Evolutionary conservation across 1,284 basidiomycete species (phyloP).

Genomic region (Lignosus rhinocerotis): DNA sequence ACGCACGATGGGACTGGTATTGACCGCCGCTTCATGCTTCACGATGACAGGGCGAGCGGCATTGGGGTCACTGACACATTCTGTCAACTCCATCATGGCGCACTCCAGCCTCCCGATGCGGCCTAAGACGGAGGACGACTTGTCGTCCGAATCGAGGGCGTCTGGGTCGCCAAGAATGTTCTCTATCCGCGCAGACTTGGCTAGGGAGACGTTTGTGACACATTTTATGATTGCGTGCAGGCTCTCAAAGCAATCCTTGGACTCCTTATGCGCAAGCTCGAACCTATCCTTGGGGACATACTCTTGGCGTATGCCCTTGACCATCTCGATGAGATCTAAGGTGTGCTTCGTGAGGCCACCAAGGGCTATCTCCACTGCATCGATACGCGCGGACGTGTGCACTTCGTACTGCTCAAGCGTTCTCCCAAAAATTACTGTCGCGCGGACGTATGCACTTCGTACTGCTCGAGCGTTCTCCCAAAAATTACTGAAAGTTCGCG

Average conservation of each 20-base stretch:
- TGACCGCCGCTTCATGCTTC: slow-evolving; percentile 17
- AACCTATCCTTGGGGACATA: slow-evolving; percentile 3
- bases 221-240: slow-evolving; percentile 4
- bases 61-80: slow-evolving; percentile 19
- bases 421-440: not conserved
- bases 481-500: slow-evolving; percentile 7
- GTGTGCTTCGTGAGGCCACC: slow-evolving; percentile 6
- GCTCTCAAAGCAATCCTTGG: slow-evolving; percentile 4
- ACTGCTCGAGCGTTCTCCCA: not conserved
- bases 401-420: slow-evolving; percentile 1
- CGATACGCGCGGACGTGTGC: slow-evolving; percentile 1
- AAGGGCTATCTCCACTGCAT: slow-evolving; percentile 12
- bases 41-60: slow-evolving; percentile 14
- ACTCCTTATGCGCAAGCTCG: slow-evolving; percentile 6
- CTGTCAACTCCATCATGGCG: slow-evolving; percentile 12
- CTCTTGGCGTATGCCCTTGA: slow-evolving; percentile 6
- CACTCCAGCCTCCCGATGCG: slow-evolving; percentile 16
- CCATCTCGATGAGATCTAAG: slow-evolving; percentile 2
- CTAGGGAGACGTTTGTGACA: not conserved
- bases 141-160: not conserved
- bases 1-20: slow-evolving; percentile 8
- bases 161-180: slow-evolving; percentile 5
- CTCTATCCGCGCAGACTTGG: slow-evolving; percentile 5
- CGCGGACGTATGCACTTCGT: not conserved
- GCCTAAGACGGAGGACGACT: slow-evolving; percentile 4